Base-by-base conservation (phyloP, 2,329 filamentous ascomycete genomes). In the Chaetomium sp. region DNA sequence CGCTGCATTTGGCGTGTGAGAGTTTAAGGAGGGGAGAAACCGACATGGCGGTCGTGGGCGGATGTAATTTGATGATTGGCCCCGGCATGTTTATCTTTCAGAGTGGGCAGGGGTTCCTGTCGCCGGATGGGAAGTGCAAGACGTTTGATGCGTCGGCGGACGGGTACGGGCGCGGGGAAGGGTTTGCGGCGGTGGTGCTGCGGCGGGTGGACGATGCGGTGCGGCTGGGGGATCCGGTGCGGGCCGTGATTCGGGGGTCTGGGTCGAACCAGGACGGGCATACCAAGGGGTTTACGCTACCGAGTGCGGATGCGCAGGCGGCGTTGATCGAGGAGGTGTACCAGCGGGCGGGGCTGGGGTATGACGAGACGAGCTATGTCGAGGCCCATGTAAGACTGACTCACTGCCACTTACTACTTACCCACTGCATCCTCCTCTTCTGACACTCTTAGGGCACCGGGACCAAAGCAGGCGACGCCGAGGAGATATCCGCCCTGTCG, bases 1-100 rank as follows among this genome's bases (percentile, higher is more conserved):
- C 64, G 0, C 44, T 72, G 1, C 66, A 72, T 52, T 57, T 64
- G 5, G 70, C 67, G 3, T 41, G 37, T 10, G 27, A 50, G 37
- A 50, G 48, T 32, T n/a, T 50, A 7, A 19, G 27, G 6, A 34
- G 9, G 32, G 37, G 37, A 7, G 48, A 50, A 10, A n/a, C 37
- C 6, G 37, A 41, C 4, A 34, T 41, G 37, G 48, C 48, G 6
- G 34, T 50, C 7, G 48, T 50, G 19, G 48, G 37, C 5, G 48
- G 37, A 27, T 50, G 48, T 32, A 40, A 50, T 32, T 9, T 50
- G 6, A 50, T 47, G 11, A 35, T 47, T 34, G 36, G 11, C 33
- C 44, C 44, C 11, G 36, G 14, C 32, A 47, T 47, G 44, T 47
- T 47, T 6, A 36, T 47, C 4, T 47, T 47, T 8, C 44, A 47